phyloP scores from a whole-genome alignment of 2,329 filamentous ascomycete species.

The Microdochium paspali region DNA sequence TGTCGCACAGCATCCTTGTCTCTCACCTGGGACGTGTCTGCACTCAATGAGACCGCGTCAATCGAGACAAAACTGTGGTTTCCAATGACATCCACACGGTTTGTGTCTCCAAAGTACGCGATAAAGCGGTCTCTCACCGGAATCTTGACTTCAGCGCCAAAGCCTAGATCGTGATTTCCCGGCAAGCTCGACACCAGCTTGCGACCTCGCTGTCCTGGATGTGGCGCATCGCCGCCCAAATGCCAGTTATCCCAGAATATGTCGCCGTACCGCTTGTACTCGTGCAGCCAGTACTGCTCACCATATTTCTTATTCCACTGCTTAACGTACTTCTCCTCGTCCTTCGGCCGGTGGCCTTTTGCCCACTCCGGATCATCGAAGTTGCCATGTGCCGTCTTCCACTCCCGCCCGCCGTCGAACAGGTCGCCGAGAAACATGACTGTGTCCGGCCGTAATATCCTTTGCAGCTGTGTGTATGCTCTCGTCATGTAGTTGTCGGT shows the following conservation, averaged over 20 bases:
- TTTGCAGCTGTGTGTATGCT: conserved; percentile 71
- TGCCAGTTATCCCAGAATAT: conserved; percentile 73
- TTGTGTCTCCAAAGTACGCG: conserved; percentile 84
- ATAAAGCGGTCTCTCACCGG: conserved; percentile 76
- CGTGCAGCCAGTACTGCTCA: conserved; percentile 73
- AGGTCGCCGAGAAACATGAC: conserved; percentile 88
- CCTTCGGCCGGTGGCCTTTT: conserved; percentile 35
- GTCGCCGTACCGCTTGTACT: conserved; percentile 76
- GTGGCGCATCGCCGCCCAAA: conserved; percentile 41
- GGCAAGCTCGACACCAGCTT: conserved; percentile 80
- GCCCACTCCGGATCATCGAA: conserved; percentile 53
- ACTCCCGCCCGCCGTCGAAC: conserved; percentile 93
- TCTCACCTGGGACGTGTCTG: conserved; percentile 44
- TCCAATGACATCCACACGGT: conserved; percentile 80
- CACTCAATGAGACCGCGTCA: conserved; percentile 81
- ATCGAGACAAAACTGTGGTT: conserved; percentile 95
- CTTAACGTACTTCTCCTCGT: conserved; percentile 47
- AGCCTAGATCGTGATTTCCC: conserved; percentile 92
- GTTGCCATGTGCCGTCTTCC: conserved; percentile 61
- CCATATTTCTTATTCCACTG: conserved; percentile 68
- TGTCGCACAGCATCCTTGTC: conserved; percentile 40
- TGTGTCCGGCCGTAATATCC: conserved; percentile 70
- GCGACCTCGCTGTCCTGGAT: conserved; percentile 54
- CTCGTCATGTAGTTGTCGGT: conserved; percentile 87
- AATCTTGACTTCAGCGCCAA: conserved; percentile 74